Evolutionary conservation across 106 monocot genomes (phyloP).

Genomic region (Cymbidium sinense): DNA sequence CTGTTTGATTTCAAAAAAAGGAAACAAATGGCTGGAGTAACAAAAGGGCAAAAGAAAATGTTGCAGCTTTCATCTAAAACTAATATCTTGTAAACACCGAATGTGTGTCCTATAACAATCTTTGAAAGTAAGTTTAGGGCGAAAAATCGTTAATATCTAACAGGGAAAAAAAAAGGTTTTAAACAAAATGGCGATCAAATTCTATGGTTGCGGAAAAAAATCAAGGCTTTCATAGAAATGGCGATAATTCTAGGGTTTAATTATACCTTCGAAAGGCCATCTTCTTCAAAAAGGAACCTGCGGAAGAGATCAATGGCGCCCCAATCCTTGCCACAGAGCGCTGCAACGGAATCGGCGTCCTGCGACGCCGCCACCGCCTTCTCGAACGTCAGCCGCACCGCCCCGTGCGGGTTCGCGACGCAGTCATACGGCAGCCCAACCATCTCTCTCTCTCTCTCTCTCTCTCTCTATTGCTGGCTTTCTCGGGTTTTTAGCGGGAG

Average conservation of each 20-base stretch:
- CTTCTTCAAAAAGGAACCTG: slow-evolving; percentile 62
- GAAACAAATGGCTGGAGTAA: not conserved
- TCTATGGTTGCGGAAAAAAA: not conserved
- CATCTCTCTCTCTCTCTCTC: slow-evolving; percentile 42
- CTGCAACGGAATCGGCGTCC: slow-evolving; percentile 40
- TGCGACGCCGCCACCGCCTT: slow-evolving; percentile 36
- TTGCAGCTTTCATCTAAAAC: not conserved
- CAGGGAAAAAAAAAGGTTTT: not conserved
- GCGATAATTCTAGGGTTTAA: not conserved
- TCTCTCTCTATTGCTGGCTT: slow-evolving; percentile 1
- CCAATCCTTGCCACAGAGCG: slow-evolving; percentile 83
- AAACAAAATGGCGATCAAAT: not conserved
- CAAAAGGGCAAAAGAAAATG: not conserved
- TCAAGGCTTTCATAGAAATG: not conserved
- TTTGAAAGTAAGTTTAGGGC: not conserved
- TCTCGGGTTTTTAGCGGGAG: not conserved
- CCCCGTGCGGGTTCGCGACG: slow-evolving; percentile 77
- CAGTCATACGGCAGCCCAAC: slow-evolving; percentile 64
- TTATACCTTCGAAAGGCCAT: slow-evolving; percentile 55
- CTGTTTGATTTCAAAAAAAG: slow-evolving; percentile 20
- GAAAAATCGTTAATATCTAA: not conserved
- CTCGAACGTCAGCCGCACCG: slow-evolving; percentile 79
- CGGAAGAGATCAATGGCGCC: slow-evolving; percentile 74
- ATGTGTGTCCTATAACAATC: not conserved
- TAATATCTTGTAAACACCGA: not conserved